A percentile compares a stretch with the other conserved stretches of the same genome.
These are phyloP conservation scores for Carex myosuroides DNA, from an alignment of 176 grass and related monocot species.

Conservation along the genomic window DNA sequence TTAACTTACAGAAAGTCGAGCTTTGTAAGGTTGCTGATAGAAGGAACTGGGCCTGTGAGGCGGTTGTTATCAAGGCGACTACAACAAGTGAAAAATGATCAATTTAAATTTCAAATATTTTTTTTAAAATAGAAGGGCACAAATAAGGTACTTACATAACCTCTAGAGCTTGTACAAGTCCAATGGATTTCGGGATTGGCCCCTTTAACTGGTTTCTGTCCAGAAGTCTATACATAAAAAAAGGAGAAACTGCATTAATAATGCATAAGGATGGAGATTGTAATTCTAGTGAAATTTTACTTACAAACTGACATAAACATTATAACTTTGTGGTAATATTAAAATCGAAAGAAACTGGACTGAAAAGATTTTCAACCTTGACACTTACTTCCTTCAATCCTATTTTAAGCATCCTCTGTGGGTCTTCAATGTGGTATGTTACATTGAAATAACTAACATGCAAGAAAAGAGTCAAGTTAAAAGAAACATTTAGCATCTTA, in stretches of 20 bases:
- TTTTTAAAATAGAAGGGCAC: not conserved
- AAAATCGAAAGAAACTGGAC: not conserved
- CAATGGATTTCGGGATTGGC: constrained; percentile 40
- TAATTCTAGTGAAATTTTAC: not conserved
- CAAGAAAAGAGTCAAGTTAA: not conserved
- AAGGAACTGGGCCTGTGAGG: constrained; percentile 40
- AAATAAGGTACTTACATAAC: constrained; percentile 59
- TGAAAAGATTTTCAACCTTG: too few relatives aligned
- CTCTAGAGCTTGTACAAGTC: constrained; percentile 38
- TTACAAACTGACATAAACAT: not conserved
- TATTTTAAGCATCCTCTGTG: not conserved
- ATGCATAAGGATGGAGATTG: not conserved
- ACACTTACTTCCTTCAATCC: too few relatives aligned
- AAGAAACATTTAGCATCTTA: constrained; percentile 33
- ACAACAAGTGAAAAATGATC: not conserved
- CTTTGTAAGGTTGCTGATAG: constrained; percentile 33
- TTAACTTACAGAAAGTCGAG: constrained; percentile 62
- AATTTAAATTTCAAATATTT: constrained; percentile 5
- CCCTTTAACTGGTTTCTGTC: constrained; percentile 61
- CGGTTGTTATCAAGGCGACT: constrained; percentile 56
- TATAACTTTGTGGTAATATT: not conserved
- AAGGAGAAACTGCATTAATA: not conserved
- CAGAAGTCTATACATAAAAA: constrained; percentile 42
- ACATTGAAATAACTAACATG: not conserved
- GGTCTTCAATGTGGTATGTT: not conserved